Evolutionary conservation across 768 basidiomycete genomes (phyloP).

Genomic region (Rhizopogon vinicolor): DNA sequence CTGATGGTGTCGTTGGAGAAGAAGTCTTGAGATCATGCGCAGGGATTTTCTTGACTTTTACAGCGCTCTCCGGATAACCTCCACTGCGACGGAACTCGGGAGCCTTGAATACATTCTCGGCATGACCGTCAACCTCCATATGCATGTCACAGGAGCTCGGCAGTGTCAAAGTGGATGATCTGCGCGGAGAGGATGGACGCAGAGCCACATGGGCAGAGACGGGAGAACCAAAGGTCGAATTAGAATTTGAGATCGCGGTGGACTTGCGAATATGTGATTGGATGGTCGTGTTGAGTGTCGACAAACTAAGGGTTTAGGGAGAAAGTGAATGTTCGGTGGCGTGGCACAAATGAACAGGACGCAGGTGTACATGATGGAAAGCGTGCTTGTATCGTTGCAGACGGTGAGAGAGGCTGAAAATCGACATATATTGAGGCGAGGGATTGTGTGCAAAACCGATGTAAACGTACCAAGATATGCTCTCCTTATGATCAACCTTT

Average conservation of each 20-base stretch:
- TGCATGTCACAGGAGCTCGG: conserved; percentile 16
- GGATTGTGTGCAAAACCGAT: conserved; percentile 2
- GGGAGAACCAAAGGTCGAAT: conserved; percentile 32
- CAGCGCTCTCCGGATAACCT: conserved; percentile 11
- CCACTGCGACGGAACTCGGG: conserved; percentile 10
- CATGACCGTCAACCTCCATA: background rate
- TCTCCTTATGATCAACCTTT: conserved; percentile 39
- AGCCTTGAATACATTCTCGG: conserved; percentile 7
- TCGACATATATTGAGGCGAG: background rate
- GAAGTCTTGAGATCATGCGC: conserved; percentile 38
- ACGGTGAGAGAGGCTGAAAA: background rate
- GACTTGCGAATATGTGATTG: conserved; percentile 21
- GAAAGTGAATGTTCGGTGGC: background rate
- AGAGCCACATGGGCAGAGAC: conserved; percentile 32
- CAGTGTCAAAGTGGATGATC: conserved; percentile 28
- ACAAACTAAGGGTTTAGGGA: background rate
- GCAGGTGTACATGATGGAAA: background rate
- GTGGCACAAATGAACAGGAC: background rate
- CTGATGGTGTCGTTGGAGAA: background rate
- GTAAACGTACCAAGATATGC: conserved; percentile 54
- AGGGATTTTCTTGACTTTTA: conserved; percentile 43
- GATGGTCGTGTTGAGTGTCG: background rate
- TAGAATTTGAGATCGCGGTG: conserved; percentile 23
- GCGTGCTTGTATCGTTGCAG: background rate
- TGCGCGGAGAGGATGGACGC: conserved; percentile 39